phyloP scores from a whole-genome alignment of 164 flowering plant species.

The Malania oleifera region DNA sequence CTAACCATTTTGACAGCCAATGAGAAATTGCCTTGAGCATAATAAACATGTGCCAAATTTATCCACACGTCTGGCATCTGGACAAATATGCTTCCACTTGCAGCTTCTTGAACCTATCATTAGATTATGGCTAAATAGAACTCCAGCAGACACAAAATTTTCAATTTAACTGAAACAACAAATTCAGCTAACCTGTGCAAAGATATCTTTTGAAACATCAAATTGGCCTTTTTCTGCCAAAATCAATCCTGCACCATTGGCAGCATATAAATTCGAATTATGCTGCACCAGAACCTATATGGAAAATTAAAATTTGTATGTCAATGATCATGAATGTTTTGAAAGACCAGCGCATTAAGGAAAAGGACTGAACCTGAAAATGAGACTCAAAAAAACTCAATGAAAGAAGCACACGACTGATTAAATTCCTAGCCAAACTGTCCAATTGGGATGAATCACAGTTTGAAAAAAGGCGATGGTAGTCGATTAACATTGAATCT shows the following conservation, averaged over 20 bases:
- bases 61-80: slow-evolving; percentile 99
- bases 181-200: slow-evolving; percentile 65
- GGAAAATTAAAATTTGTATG: background rate
- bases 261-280: slow-evolving; percentile 83
- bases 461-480: too few relatives aligned
- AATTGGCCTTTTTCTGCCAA: slow-evolving; percentile 97
- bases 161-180: background rate
- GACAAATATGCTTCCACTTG: slow-evolving; percentile 86
- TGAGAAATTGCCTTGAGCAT: slow-evolving; percentile 95
- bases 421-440: too few relatives aligned
- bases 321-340: too few relatives aligned
- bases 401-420: background rate
- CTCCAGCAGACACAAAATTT: background rate
- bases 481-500: too few relatives aligned
- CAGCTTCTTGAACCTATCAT: slow-evolving; percentile 92
- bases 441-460: too few relatives aligned
- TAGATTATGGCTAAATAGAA: too few relatives aligned
- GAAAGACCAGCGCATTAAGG: too few relatives aligned
- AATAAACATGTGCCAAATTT: slow-evolving; percentile 92
- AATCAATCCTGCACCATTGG: slow-evolving; percentile 91
- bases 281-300: slow-evolving; percentile 71
- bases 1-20: slow-evolving; percentile 89
- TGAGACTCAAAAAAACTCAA: background rate
- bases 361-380: too few relatives aligned
- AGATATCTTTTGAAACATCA: slow-evolving; percentile 88